Evolutionary conservation across 2,329 filamentous ascomycete species (phyloP), one percentile per base, ranked within the genome.

Genomic region (Neoascochyta sp.): DNA sequence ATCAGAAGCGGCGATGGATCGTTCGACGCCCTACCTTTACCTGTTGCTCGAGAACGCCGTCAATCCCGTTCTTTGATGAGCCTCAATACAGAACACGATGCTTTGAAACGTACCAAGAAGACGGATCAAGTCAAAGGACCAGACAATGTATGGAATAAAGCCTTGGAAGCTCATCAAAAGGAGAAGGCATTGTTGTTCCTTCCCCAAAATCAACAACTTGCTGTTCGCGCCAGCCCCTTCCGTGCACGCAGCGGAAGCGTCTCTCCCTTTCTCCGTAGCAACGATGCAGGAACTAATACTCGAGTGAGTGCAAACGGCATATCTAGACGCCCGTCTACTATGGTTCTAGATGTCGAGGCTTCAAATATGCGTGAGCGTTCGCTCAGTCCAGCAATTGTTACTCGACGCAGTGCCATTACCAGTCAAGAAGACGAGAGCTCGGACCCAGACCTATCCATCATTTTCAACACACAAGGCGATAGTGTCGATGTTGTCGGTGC

Each of bases 131-230:
- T 46, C 9, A 52, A 50, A 11, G 45, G 50, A 3, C 33, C 45
- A 3, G 45, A 45, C 7, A 46, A 52, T 9, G 44, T 63, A 11
- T 65, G 62, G 62, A 52, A 63, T 27, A 44, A 46, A 21, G 62
- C 62, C 16, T 36, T 63, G n/a, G 52, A 57, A 34, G 49, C 50
- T 9, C 50, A 63, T 22, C 59, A 60, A 29, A 49, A 61, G 9
- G 60, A 65, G 34, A 54, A 53, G 21, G 45, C 50, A 14, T 49
- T 47, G 5, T 43, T 65, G 32, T 61, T 62, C 15, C 40, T 63
- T 7, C 45, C 55, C 6, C 38, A 52, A 14, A 54, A 63, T 26
- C 56, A 52, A 30, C 46, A 51, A 2, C 48, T 52, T 19, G 55
- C 54, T 21, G 31, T 42, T 7, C 38, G 45, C 12, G 44, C 39